phyloP scores from a whole-genome alignment of 2,329 filamentous ascomycete genomes.

The Fusarium dimerum region DNA sequence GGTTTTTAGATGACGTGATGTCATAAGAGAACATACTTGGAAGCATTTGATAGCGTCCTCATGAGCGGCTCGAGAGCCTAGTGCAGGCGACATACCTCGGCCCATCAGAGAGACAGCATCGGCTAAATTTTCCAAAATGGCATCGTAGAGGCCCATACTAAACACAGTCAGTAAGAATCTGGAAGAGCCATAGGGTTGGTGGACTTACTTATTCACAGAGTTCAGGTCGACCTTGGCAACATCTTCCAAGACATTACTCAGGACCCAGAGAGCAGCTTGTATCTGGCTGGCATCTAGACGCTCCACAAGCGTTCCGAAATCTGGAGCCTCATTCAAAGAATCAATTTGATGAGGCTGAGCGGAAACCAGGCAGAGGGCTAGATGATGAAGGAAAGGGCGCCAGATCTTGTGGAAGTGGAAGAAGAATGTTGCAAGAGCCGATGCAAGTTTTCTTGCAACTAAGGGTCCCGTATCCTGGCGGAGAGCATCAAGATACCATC shows the following conservation, averaged over 20 bases:
- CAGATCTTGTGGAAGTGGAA: conserved; percentile 69
- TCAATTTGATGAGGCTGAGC: conserved; percentile 23
- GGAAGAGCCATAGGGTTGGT: conserved; percentile 9
- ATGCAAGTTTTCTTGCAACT: conserved; percentile 73
- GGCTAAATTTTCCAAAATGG: conserved; percentile 41
- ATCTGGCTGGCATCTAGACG: conserved; percentile 49
- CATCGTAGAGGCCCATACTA: conserved; percentile 41
- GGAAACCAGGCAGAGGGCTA: conserved; percentile 55
- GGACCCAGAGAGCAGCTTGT: conserved; percentile 65
- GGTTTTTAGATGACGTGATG: neutral
- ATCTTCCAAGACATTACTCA: conserved; percentile 39
- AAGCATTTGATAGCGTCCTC: conserved; percentile 62
- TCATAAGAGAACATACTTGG: conserved; percentile 43
- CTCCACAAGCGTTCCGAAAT: conserved; percentile 48
- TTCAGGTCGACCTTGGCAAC: conserved; percentile 62
- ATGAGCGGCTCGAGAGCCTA: conserved; percentile 39
- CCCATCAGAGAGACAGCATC: conserved; percentile 45
- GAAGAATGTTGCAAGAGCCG: conserved; percentile 76
- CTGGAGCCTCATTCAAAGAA: conserved; percentile 33
- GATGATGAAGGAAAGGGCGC: conserved; percentile 64
- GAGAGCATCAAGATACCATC: conserved; percentile 61
- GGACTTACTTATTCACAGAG: conserved; percentile 54
- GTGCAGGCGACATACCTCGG: conserved; percentile 35
- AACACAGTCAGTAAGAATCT: conserved; percentile 21
- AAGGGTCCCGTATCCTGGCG: conserved; percentile 55